Percentiles rank a stretch among this genome's conserved stretches.
Conservation (phyloP, 805 yeast genomes). For the Starmerella floris region DNA sequence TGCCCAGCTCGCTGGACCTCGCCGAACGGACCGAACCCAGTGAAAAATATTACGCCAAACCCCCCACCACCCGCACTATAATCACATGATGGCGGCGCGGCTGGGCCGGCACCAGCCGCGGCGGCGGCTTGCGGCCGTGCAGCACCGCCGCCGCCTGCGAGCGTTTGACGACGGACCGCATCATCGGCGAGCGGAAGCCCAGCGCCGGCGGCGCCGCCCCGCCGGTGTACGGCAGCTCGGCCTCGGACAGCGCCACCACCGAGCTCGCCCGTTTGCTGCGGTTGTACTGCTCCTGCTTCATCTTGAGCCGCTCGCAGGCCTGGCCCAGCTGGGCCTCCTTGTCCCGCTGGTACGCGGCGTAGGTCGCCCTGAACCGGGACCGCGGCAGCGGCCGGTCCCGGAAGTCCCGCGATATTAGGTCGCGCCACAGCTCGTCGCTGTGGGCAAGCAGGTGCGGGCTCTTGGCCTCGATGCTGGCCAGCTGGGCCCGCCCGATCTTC, state of each 20-base stretch:
- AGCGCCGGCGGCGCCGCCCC: not conserved
- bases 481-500: constrained; percentile 26
- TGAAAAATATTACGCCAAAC: too few species aligned
- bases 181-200: constrained; percentile 15
- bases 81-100: too few species aligned
- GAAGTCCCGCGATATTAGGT: constrained; percentile 25
- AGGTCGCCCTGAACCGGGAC: constrained; percentile 22
- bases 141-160: constrained; percentile 7
- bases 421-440: constrained; percentile 28
- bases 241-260: constrained; percentile 17
- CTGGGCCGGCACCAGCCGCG: not conserved
- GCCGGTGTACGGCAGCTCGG: constrained; percentile 7
- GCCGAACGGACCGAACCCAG: too few species aligned
- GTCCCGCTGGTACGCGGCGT: constrained; percentile 22
- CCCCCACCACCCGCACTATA: too few species aligned
- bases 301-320: constrained; percentile 30
- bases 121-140: not conserved
- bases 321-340: constrained; percentile 36
- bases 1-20: not conserved
- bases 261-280: constrained; percentile 22
- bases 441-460: constrained; percentile 25
- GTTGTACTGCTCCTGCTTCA: constrained; percentile 22
- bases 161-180: constrained; percentile 21
- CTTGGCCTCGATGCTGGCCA: constrained; percentile 24
- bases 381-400: constrained; percentile 25